These are phyloP conservation scores for Russula compacta DNA, from an alignment of 768 basidiomycete genomes.

Conservation along the genomic window DNA sequence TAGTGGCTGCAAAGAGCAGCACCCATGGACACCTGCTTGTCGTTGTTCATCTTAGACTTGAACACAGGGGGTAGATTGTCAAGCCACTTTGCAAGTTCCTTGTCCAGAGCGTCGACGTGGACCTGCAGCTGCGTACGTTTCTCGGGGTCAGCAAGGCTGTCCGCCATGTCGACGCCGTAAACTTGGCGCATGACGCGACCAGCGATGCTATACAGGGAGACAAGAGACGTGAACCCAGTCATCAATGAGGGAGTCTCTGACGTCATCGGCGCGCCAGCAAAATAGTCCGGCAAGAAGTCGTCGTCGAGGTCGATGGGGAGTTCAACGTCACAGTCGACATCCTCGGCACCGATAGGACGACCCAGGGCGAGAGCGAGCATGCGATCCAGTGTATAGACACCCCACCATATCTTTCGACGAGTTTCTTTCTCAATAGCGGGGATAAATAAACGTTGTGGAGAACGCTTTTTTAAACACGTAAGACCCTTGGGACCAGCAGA, in stretches of 20 bases:
- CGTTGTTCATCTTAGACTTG: slow-evolving; percentile 63
- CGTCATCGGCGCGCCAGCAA: slow-evolving; percentile 49
- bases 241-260: slow-evolving; percentile 60
- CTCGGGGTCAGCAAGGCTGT: slow-evolving; percentile 57
- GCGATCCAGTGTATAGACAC: slow-evolving; percentile 81
- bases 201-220: slow-evolving; percentile 74
- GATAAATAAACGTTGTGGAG: slow-evolving; percentile 63
- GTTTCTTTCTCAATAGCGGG: slow-evolving; percentile 80
- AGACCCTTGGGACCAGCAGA: slow-evolving; percentile 18
- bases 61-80: slow-evolving; percentile 65
- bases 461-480: slow-evolving; percentile 45
- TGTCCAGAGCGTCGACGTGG: slow-evolving; percentile 70
- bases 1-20: slow-evolving; percentile 83
- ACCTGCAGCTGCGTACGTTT: slow-evolving; percentile 68
- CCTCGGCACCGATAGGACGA: slow-evolving; percentile 80
- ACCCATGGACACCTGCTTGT: slow-evolving; percentile 79
- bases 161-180: slow-evolving; percentile 71
- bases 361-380: slow-evolving; percentile 90
- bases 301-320: slow-evolving; percentile 79
- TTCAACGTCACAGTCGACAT: slow-evolving; percentile 86
- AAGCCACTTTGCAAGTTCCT: slow-evolving; percentile 74
- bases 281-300: slow-evolving; percentile 63
- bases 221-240: slow-evolving; percentile 71
- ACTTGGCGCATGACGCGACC: slow-evolving; percentile 77
- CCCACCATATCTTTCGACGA: slow-evolving; percentile 89